Evolutionary conservation across 371 early-diverging fungal genomes (phyloP).

Genomic region (Saksenaea oblongispora): DNA sequence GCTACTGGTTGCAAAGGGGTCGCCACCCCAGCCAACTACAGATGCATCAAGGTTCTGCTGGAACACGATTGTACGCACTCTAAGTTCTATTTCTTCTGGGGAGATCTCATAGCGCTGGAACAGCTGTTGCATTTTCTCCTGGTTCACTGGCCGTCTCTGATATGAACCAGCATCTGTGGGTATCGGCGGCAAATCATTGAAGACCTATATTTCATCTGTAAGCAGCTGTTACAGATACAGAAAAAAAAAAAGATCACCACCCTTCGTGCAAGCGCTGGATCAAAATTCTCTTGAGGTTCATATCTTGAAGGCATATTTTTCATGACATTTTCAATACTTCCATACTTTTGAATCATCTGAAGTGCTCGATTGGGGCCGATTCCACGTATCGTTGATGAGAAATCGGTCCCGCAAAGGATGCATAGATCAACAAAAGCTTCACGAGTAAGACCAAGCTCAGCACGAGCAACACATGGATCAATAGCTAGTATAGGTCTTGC

Average conservation of each 20-base stretch:
- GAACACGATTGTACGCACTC: constrained; percentile 14
- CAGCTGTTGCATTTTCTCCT: constrained; percentile 17
- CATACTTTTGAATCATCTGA: constrained; percentile 53
- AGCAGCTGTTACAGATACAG: neutral
- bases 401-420: constrained; percentile 84
- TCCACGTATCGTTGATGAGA: constrained; percentile 62
- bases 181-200: constrained; percentile 36
- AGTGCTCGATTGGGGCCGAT: constrained; percentile 68
- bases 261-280: constrained; percentile 52
- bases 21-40: constrained; percentile 18
- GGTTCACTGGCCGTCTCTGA: constrained; percentile 6
- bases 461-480: constrained; percentile 55
- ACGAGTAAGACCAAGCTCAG: constrained; percentile 52
- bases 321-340: constrained; percentile 66
- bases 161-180: constrained; percentile 25
- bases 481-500: constrained; percentile 47
- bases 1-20: constrained; percentile 30
- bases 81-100: constrained; percentile 25
- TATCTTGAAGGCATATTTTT: constrained; percentile 31
- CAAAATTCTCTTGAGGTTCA: constrained; percentile 49
- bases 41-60: constrained; percentile 17
- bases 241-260: constrained; percentile 15
- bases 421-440: constrained; percentile 71
- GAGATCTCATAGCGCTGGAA: constrained; percentile 45
- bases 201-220: constrained; percentile 18